Evolutionary conservation across 1,284 basidiomycete genomes (phyloP).

Genomic region (Melampsora occidentalis): DNA sequence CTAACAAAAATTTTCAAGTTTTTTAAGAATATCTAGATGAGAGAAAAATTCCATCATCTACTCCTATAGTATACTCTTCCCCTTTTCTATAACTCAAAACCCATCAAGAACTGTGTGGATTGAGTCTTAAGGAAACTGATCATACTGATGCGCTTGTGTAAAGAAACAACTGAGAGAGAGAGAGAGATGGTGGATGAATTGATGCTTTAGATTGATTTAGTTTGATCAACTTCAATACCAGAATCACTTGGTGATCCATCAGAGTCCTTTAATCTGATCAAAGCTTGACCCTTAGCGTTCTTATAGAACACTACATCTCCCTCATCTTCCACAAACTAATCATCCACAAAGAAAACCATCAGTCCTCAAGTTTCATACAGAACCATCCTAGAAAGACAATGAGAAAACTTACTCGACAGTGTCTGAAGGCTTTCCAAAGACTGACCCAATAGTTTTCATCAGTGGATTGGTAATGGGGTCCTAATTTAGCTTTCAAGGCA

Average conservation of each 20-base stretch:
- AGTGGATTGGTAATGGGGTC: conserved; percentile 59
- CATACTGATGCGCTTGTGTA: no score
- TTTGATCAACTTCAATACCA: conserved; percentile 44
- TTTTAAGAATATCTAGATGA: no score
- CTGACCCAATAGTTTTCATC: conserved; percentile 59
- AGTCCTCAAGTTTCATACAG: no score
- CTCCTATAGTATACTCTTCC: no score
- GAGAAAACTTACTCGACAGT: conserved; percentile 54
- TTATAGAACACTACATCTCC: conserved; percentile 90
- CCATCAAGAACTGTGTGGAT: no score
- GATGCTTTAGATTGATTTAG: no score
- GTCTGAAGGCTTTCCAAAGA: conserved; percentile 58
- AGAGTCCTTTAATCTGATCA: conserved; percentile 58
- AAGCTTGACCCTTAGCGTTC: conserved; percentile 73
- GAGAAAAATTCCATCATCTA: no score
- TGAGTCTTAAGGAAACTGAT: no score
- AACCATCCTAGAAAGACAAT: not conserved
- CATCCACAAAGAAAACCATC: conserved; percentile 43
- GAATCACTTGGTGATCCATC: conserved; percentile 49
- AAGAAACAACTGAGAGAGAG: no score
- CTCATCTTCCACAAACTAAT: conserved; percentile 82
- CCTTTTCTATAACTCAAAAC: no score
- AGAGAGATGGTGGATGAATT: no score
- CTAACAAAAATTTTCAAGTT: no score
- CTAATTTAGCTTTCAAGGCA: conserved; percentile 78